Evolutionary conservation across 768 basidiomycete species (phyloP), one percentile per base, ranked within the genome.

Genomic region (Mycena floridula): DNA sequence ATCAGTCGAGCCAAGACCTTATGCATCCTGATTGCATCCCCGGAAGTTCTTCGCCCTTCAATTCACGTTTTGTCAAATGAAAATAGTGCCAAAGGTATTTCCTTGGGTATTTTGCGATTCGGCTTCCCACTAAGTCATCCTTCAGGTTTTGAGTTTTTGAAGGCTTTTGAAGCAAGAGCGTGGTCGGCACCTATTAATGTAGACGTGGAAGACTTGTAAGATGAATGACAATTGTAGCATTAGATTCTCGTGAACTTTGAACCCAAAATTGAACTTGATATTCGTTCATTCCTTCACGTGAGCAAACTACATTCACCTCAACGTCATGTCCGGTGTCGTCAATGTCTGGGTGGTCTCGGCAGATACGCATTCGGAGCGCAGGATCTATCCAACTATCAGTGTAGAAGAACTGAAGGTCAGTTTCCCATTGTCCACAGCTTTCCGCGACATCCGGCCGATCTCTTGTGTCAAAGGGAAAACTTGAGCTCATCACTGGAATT

Each of bases 401-500:
- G 72, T 97, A 40, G 73, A 72, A 26, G 77, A 87, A 54, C 81
- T 97, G 52, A 97, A 96, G 79, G 92, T 91, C 35, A 35, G 37
- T 32, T n/a, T 30, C 32, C 32, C 37, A 25, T 44, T 52, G 42
- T 23, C 15, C 40, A 40, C 42, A 41, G 32, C 41, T 38, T 51
- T 39, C 32, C 51, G 56, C 49, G 52, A 27, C 22, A 16, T 18
- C 24, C 38, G 51, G 30, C 50, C 25, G 36, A 43, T 30, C 28
- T 41, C 42, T 41, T 51, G 26, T 44, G 41, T 57, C 18, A 18
- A 35, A 91, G 87, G 68, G 64, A 42, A 96, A 90, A 57, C 77
- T 98, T 24, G 89, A 93, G 59, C 74, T 82, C 44, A 79, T 96
- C 54, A 98, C 95, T n/a, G 95, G 95, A 20, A 85, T 97, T 41